These are phyloP conservation scores for Yarrowia sp. DNA, from an alignment of 805 yeast species.

Conservation along the genomic window DNA sequence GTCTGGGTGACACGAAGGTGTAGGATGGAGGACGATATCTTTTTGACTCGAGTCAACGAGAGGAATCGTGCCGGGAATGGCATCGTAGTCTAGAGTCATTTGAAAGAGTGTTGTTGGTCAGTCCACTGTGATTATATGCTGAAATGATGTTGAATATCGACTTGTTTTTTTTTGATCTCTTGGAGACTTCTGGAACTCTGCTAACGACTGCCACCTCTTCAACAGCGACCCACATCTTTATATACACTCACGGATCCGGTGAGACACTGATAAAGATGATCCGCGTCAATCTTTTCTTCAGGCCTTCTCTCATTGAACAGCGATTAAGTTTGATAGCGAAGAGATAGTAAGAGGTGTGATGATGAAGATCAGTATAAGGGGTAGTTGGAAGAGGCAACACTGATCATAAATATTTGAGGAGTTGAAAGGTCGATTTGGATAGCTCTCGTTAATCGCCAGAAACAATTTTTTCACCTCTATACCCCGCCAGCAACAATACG, in stretches of 20 bases:
- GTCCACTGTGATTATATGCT: no score
- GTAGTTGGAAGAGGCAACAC: background rate
- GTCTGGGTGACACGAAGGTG: slow-evolving; percentile 71
- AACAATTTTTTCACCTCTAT: no score
- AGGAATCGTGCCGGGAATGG: slow-evolving; percentile 44
- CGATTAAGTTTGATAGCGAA: background rate
- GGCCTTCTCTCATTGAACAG: background rate
- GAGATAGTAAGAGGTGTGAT: background rate
- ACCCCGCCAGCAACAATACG: background rate
- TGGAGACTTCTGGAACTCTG: no score
- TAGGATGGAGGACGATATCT: slow-evolving; percentile 63
- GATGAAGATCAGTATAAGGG: no score
- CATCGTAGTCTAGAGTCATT: slow-evolving; percentile 25
- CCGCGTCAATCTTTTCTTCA: background rate
- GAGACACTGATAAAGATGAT: slow-evolving; percentile 8
- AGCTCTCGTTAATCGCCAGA: no score
- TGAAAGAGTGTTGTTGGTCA: background rate
- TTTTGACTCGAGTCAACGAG: slow-evolving; percentile 40
- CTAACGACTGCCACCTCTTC: no score
- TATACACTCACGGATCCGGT: background rate
- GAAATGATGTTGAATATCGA: no score
- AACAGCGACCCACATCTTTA: no score
- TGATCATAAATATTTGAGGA: background rate
- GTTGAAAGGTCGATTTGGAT: background rate
- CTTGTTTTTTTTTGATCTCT: no score